A percentile compares a stretch with the other conserved stretches of the same genome.
These are phyloP conservation scores for Cytospora piceicola DNA, from an alignment of 2,329 filamentous ascomycete species.

Conservation along the genomic window DNA sequence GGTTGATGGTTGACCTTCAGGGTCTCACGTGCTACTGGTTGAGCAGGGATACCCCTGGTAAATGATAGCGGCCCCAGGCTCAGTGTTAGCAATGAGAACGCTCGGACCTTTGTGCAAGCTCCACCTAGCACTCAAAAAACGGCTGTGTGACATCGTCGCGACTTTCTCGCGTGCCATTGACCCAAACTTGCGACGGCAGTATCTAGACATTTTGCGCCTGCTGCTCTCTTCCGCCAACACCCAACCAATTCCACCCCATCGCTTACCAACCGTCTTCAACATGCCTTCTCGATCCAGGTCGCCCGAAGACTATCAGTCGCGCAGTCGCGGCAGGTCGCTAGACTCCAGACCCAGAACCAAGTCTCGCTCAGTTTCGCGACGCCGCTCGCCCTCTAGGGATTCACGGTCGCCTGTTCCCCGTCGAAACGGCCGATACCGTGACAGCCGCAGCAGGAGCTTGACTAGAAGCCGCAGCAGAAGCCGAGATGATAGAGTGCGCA, in stretches of 20 bases:
- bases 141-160: not conserved
- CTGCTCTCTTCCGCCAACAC: not conserved
- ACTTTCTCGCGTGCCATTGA: not conserved
- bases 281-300: conserved; percentile 34
- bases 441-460: conserved; percentile 37
- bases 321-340: conserved; percentile 27
- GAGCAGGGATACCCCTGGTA: not conserved
- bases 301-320: conserved; percentile 23
- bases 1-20: not conserved
- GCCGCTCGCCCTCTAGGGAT: conserved; percentile 32
- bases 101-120: not conserved
- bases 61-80: not conserved
- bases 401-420: conserved; percentile 41
- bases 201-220: not conserved
- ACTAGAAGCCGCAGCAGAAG: conserved; percentile 38
- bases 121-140: not conserved
- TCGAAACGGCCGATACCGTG: conserved; percentile 43
- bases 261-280: not conserved
- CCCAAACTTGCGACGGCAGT: not conserved
- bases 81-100: not conserved
- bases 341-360: conserved; percentile 30
- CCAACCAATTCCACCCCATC: not conserved
- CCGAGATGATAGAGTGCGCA: conserved; percentile 41
- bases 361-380: conserved; percentile 30
- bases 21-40: not conserved